Conservation (phyloP, 345 rosid genomes). For the Trapa incisa region DNA sequence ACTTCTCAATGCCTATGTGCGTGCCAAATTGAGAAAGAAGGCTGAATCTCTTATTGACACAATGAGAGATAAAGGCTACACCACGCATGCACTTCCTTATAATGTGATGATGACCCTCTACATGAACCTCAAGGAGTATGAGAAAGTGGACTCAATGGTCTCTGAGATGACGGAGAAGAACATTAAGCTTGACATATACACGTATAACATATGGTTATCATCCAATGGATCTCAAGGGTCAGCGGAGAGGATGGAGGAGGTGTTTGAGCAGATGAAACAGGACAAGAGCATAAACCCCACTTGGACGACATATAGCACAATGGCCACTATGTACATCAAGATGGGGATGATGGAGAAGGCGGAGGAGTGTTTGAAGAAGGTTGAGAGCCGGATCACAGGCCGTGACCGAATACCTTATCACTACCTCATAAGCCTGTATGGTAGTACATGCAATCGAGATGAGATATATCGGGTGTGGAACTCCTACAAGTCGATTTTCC, state of each 20-base stretch:
- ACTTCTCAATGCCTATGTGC: conserved; percentile 67
- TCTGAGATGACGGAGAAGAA: conserved; percentile 71
- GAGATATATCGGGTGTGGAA: conserved; percentile 74
- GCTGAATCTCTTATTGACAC: conserved; percentile 53
- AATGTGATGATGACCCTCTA: conserved; percentile 97
- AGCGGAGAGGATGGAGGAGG: conserved; percentile 59
- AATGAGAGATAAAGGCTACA: conserved; percentile 62
- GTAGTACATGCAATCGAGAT: conserved; percentile 51
- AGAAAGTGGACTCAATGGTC: conserved; percentile 52
- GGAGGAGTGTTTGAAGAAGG: conserved; percentile 64
- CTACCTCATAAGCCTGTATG: conserved; percentile 75
- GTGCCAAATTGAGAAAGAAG: conserved; percentile 44
- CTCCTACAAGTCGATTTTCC: conserved; percentile 62
- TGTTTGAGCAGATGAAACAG: conserved; percentile 57
- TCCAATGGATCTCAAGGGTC: conserved; percentile 61
- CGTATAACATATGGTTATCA: conserved; percentile 93
- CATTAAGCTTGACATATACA: conserved; percentile 59
- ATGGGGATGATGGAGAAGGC: conserved; percentile 64
- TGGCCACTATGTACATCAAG: conserved; percentile 83
- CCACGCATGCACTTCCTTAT: conserved; percentile 57
- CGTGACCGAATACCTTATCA: conserved; percentile 75
- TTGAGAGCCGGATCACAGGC: conserved; percentile 75
- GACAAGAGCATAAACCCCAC: conserved; percentile 49
- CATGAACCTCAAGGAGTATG: conserved; percentile 69
- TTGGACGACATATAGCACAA: conserved; percentile 90